These are phyloP conservation scores for Alternaria solani DNA, from an alignment of 2,329 filamentous ascomycete species.

Conservation along the genomic window DNA sequence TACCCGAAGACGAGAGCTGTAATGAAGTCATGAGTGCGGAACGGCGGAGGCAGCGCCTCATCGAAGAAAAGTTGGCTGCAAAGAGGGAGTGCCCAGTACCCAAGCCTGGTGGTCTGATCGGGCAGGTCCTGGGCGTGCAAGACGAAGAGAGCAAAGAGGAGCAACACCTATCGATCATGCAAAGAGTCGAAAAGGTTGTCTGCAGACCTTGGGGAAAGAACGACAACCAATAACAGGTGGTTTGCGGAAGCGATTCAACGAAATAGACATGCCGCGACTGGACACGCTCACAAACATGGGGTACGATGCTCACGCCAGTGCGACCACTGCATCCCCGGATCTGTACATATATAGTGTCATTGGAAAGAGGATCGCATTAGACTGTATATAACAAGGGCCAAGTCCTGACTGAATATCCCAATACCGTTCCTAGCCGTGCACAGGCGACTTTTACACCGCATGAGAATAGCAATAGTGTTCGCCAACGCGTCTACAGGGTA, in stretches of 20 bases:
- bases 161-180: constrained; percentile 12
- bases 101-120: constrained; percentile 82
- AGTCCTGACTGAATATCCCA: neutral
- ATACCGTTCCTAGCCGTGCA: neutral
- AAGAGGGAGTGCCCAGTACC: constrained; percentile 88
- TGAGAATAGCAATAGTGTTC: neutral
- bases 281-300: neutral
- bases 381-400: constrained; percentile 10
- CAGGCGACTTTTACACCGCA: neutral
- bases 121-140: constrained; percentile 75
- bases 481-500: neutral
- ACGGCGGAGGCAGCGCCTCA: constrained; percentile 16
- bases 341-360: constrained; percentile 7
- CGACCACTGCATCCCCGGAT: neutral
- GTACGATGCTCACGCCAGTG: neutral
- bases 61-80: constrained; percentile 34
- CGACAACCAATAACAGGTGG: constrained; percentile 19
- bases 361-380: neutral
- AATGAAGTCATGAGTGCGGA: constrained; percentile 36
- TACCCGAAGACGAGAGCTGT: constrained; percentile 32
- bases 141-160: constrained; percentile 32
- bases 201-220: constrained; percentile 20
- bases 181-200: constrained; percentile 21
- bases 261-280: neutral
- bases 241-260: neutral